Evolutionary conservation across 2,329 filamentous ascomycete species (phyloP).

Genomic region (Aspergillus terreus): DNA sequence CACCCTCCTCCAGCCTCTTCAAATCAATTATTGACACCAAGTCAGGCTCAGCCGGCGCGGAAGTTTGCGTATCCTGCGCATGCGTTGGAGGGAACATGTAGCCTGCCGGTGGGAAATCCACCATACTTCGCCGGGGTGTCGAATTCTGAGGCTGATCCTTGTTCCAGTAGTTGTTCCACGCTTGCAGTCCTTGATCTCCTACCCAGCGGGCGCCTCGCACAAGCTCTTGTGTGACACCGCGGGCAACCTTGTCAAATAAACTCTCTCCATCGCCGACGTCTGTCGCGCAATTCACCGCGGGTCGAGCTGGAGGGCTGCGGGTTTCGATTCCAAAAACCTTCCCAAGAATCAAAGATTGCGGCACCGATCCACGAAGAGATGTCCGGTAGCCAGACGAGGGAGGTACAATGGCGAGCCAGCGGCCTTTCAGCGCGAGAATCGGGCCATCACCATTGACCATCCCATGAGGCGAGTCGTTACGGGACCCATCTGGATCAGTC

Average conservation of each 20-base stretch:
- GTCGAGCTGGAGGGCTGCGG: constrained; percentile 39
- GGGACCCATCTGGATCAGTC: constrained; percentile 42
- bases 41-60: constrained; percentile 38
- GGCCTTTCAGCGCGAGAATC: constrained; percentile 42
- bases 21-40: constrained; percentile 46
- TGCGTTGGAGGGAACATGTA: constrained; percentile 46
- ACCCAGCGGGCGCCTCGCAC: constrained; percentile 48
- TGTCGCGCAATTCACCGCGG: constrained; percentile 41
- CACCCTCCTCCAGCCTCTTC: constrained; percentile 39
- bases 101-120: constrained; percentile 28
- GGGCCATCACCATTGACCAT: constrained; percentile 30
- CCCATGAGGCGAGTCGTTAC: constrained; percentile 34
- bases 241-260: constrained; percentile 45
- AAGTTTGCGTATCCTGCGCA: constrained; percentile 37
- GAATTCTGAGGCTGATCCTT: constrained; percentile 35
- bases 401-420: constrained; percentile 46
- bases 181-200: constrained; percentile 47
- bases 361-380: constrained; percentile 42
- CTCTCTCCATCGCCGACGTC: constrained; percentile 47
- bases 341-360: constrained; percentile 28
- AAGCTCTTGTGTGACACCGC: constrained; percentile 49
- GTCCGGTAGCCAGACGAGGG: constrained; percentile 36
- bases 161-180: constrained; percentile 51
- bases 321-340: constrained; percentile 41
- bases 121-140: constrained; percentile 27